Conservation (phyloP, 2,329 filamentous ascomycete genomes). For the Aspergillus amoenus region DNA sequence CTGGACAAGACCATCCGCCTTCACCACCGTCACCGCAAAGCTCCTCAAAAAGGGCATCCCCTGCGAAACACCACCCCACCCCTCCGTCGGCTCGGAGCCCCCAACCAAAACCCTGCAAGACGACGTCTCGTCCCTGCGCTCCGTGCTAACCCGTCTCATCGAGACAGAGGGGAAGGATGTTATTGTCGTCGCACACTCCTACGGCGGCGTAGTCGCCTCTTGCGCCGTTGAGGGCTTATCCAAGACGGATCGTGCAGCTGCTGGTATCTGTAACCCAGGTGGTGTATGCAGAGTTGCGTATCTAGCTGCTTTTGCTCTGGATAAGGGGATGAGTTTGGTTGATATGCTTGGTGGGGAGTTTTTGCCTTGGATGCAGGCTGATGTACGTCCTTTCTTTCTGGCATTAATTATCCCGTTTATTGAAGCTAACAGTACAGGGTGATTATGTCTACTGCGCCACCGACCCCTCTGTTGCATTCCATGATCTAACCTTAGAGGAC, state of each 20-base stretch:
- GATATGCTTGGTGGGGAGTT: slow-evolving; percentile 24
- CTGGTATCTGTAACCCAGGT: neutral
- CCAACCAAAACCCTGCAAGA: slow-evolving; percentile 35
- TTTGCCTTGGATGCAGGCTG: slow-evolving; percentile 22
- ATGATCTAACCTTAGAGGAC: slow-evolving; percentile 27
- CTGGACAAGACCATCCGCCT: slow-evolving; percentile 37
- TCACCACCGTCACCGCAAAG: slow-evolving; percentile 26
- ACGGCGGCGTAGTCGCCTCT: slow-evolving; percentile 33
- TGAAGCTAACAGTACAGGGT: slow-evolving; percentile 8
- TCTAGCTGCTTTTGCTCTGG: slow-evolving; percentile 36
- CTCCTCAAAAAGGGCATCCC: slow-evolving; percentile 34
- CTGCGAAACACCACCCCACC: slow-evolving; percentile 29
- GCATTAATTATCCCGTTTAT: too few species aligned
- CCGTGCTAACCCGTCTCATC: slow-evolving; percentile 24
- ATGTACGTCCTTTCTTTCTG: too few species aligned
- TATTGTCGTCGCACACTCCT: slow-evolving; percentile 32
- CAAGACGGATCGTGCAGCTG: slow-evolving; percentile 16
- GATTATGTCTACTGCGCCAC: slow-evolving; percentile 17
- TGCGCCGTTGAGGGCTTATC: slow-evolving; percentile 30
- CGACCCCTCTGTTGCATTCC: neutral
- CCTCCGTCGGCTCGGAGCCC: slow-evolving; percentile 27
- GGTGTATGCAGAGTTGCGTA: slow-evolving; percentile 31
- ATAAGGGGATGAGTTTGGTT: slow-evolving; percentile 32
- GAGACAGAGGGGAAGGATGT: slow-evolving; percentile 24
- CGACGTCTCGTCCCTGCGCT: slow-evolving; percentile 33